phyloP scores from a whole-genome alignment of 2,329 filamentous ascomycete species.

The Pyrenophora tritici-repentis region DNA sequence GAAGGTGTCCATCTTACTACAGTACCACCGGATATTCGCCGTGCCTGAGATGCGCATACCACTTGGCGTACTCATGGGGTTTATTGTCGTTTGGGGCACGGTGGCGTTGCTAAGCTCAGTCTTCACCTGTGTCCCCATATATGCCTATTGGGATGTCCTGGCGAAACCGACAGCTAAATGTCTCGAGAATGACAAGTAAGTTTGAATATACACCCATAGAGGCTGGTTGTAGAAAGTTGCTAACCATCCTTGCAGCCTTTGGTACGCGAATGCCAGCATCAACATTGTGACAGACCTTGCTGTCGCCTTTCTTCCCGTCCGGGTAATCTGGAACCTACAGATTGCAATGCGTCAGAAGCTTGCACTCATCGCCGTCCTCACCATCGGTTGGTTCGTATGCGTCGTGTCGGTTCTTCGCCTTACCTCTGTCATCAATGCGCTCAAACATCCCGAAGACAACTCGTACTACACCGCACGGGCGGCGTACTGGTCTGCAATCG shows the following conservation, averaged over 20 bases:
- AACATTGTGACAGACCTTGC: slow-evolving; percentile 35
- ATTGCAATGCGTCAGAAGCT: slow-evolving; percentile 29
- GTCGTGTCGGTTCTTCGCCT: slow-evolving; percentile 39
- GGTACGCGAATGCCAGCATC: slow-evolving; percentile 27
- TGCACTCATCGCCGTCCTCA: slow-evolving; percentile 29
- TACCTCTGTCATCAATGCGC: slow-evolving; percentile 20
- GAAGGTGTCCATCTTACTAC: slow-evolving; percentile 37
- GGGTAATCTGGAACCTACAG: slow-evolving; percentile 30
- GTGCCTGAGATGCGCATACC: slow-evolving; percentile 28
- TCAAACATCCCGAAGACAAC: slow-evolving; percentile 22
- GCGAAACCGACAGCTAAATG: slow-evolving; percentile 24
- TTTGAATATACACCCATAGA: not conserved
- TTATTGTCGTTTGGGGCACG: slow-evolving; percentile 26
- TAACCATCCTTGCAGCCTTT: slow-evolving; percentile 17
- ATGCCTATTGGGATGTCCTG: slow-evolving; percentile 28
- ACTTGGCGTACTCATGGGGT: slow-evolving; percentile 26
- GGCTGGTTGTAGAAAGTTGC: not conserved
- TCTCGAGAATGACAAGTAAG: slow-evolving; percentile 23
- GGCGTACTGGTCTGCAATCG: slow-evolving; percentile 39
- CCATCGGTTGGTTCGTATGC: slow-evolving; percentile 42
- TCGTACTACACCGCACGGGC: slow-evolving; percentile 30
- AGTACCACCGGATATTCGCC: slow-evolving; percentile 37
- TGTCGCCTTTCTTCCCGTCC: slow-evolving; percentile 31
- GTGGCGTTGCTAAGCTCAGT: slow-evolving; percentile 15
- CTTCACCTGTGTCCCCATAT: slow-evolving; percentile 30